These are phyloP conservation scores for Chlamydomonas schloesseri DNA, from an alignment of 139 green algal species.

Conservation along the genomic window DNA sequence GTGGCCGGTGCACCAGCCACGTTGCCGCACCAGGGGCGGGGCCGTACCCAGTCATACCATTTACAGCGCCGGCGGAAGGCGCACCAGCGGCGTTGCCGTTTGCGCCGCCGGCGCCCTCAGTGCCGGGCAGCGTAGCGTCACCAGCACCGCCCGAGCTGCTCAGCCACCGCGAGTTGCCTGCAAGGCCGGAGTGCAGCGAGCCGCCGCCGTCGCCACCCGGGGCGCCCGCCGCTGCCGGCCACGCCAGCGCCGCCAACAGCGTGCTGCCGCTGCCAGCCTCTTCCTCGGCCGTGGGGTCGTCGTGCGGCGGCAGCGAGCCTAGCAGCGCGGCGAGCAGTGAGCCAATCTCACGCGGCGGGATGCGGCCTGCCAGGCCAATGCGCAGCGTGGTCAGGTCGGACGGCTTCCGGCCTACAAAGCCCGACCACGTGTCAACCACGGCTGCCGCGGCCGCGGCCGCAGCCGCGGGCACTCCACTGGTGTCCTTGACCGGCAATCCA, in stretches of 20 bases:
- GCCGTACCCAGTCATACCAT: background rate
- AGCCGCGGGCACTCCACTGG: background rate
- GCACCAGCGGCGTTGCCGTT: background rate
- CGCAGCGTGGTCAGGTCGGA: conserved; percentile 35
- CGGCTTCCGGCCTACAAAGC: background rate
- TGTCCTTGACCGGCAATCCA: too few species aligned
- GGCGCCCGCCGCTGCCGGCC: background rate
- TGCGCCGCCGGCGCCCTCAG: background rate
- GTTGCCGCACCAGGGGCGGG: background rate
- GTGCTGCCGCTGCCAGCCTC: background rate
- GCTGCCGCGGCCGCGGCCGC: background rate
- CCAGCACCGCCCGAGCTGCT: too few species aligned
- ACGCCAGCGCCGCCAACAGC: too few species aligned
- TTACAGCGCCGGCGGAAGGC: background rate
- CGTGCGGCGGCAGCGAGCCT: conserved; percentile 11
- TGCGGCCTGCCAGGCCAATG: conserved; percentile 43
- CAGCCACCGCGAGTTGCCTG: too few species aligned
- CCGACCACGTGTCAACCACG: background rate
- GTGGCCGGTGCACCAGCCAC: conserved; percentile 17
- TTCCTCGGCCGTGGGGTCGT: background rate
- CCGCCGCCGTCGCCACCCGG: background rate
- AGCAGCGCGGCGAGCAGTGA: conserved; percentile 32
- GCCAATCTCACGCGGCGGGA: conserved; percentile 42
- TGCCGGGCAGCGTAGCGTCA: too few species aligned
- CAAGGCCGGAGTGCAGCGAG: background rate